These are phyloP conservation scores for Groenewaldozyma auringiensis DNA, from an alignment of 1,139 yeast species.

Conservation along the genomic window DNA sequence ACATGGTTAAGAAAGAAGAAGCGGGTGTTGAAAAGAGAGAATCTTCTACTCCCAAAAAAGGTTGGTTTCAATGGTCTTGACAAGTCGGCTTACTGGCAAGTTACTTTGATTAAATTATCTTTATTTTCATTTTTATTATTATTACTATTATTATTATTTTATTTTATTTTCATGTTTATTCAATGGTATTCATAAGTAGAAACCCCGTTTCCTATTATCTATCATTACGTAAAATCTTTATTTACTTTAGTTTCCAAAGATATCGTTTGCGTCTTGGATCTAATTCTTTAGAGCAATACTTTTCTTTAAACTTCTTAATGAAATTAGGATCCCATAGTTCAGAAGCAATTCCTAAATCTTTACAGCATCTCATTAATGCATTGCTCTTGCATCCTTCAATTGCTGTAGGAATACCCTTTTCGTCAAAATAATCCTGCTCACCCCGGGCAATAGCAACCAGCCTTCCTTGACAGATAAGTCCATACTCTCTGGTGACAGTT, in stretches of 20 bases:
- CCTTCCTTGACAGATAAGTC: conserved; percentile 77
- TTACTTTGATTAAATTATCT: neutral
- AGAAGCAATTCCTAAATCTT: conserved; percentile 92
- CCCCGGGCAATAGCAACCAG: conserved; percentile 91
- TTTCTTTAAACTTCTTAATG: conserved; percentile 68
- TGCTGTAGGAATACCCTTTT: conserved; percentile 86
- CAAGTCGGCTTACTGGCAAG: neutral
- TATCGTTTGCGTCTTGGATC: conserved; percentile 74
- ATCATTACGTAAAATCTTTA: neutral
- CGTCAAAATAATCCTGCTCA: conserved; percentile 87
- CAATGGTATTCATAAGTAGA: conserved; percentile 3
- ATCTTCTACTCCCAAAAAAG: neutral
- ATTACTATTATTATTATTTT: conserved; percentile 5
- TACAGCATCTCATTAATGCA: conserved; percentile 96
- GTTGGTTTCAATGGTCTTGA: neutral
- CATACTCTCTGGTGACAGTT: conserved; percentile 80
- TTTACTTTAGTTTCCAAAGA: conserved; percentile 69
- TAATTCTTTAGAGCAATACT: conserved; percentile 72
- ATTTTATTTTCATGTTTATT: conserved; percentile 4
- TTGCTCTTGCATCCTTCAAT: conserved; percentile 96
- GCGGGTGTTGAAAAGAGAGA: conserved; percentile 9
- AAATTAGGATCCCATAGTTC: conserved; percentile 96
- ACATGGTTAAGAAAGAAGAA: conserved; percentile 23
- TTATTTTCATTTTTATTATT: conserved; percentile 2
- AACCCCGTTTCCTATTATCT: no score